phyloP scores from a whole-genome alignment of 106 monocot genomes.

The Chionographis japonica region DNA sequence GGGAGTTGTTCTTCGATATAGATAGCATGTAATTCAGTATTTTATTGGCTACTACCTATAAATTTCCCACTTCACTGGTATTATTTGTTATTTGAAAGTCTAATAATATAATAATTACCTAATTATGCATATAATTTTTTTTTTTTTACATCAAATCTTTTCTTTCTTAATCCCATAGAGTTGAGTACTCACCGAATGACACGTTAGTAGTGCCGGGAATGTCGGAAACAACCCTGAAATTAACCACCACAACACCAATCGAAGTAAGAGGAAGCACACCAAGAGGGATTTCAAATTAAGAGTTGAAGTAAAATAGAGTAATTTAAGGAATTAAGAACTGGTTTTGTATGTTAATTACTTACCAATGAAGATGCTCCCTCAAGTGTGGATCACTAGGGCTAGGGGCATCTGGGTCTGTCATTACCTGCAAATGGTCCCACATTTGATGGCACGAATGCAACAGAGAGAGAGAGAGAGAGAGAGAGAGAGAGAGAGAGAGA shows the following conservation, averaged over 20 bases:
- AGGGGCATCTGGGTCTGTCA: slow-evolving; percentile 23
- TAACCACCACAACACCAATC: neutral
- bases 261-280: neutral
- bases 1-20: too few species aligned
- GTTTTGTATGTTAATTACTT: neutral
- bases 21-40: too few species aligned
- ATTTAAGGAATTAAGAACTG: neutral
- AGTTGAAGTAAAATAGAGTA: neutral
- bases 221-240: slow-evolving; percentile 38
- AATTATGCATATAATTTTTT: too few species aligned
- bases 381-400: slow-evolving; percentile 17
- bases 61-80: too few species aligned
- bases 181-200: slow-evolving; percentile 32
- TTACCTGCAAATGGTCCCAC: slow-evolving; percentile 9
- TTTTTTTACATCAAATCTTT: too few species aligned
- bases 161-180: neutral
- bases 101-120: too few species aligned
- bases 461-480: too few species aligned
- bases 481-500: too few species aligned
- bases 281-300: neutral
- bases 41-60: too few species aligned
- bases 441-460: too few species aligned
- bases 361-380: slow-evolving; percentile 43
- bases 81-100: too few species aligned
- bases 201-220: slow-evolving; percentile 41